Percentiles rank a stretch among this genome's conserved stretches.
These are phyloP conservation scores for Chlorella sp. DNA, from an alignment of 139 green algal species.

Conservation along the genomic window DNA sequence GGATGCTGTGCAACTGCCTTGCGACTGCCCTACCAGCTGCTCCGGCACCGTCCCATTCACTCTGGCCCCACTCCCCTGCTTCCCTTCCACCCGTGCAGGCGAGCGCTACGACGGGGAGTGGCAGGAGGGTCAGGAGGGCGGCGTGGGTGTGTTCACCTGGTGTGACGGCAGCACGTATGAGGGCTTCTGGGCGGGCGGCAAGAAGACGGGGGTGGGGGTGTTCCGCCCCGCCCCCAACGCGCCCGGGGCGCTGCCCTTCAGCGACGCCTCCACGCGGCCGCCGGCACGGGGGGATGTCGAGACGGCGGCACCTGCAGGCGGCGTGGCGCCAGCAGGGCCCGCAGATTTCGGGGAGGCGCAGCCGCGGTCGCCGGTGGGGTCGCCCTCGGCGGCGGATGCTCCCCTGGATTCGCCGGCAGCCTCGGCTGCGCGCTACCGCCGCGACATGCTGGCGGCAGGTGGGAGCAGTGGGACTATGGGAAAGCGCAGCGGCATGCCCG, in stretches of 20 bases:
- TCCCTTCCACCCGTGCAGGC: constrained; percentile 16
- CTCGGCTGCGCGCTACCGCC: background rate
- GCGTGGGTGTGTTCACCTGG: constrained; percentile 64
- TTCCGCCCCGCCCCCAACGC: constrained; percentile 48
- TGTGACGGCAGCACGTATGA: constrained; percentile 68
- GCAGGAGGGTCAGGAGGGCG: constrained; percentile 65
- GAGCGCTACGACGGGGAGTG: constrained; percentile 83
- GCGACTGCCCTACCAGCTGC: background rate
- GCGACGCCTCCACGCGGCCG: background rate
- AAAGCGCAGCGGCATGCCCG: too few species aligned
- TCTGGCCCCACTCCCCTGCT: background rate
- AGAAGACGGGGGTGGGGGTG: constrained; percentile 70
- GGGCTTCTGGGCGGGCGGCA: constrained; percentile 69
- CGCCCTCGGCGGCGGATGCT: background rate
- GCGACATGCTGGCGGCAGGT: background rate
- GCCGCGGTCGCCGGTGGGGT: background rate
- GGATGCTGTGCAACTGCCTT: background rate
- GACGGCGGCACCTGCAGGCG: background rate
- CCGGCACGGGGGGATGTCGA: background rate
- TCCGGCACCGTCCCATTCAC: constrained; percentile 8
- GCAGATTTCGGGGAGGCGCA: background rate
- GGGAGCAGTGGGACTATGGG: too few species aligned
- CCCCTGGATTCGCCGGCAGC: constrained; percentile 19
- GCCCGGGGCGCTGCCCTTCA: background rate
- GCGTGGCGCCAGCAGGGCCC: background rate